Conservation (phyloP, 164 flowering plant species). For the Echeveria elegans region DNA sequence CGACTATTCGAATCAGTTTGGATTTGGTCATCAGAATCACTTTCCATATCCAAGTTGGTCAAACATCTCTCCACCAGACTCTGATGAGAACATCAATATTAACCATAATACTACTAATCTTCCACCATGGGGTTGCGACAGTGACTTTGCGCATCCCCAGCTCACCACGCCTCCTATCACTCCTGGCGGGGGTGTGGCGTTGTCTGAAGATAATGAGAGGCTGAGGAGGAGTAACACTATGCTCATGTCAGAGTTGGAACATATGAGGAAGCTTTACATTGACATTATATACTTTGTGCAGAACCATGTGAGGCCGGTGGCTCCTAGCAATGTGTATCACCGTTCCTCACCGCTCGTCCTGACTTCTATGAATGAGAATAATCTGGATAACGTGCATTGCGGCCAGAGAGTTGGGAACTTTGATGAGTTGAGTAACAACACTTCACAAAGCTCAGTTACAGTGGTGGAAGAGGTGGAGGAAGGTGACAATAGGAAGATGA, state of each 20-base stretch:
- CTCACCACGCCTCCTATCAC: constrained; percentile 19
- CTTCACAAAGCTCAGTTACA: constrained; percentile 37
- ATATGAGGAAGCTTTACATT: constrained; percentile 88
- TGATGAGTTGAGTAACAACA: constrained; percentile 16
- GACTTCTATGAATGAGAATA: neutral
- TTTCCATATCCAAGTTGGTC: constrained; percentile 31
- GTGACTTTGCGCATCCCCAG: constrained; percentile 34
- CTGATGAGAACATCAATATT: constrained; percentile 34
- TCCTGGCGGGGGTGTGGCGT: constrained; percentile 30
- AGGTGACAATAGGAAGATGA: constrained; percentile 22
- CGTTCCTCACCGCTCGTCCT: constrained; percentile 32
- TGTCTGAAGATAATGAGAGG: constrained; percentile 81
- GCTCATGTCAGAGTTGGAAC: constrained; percentile 80
- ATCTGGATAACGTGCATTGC: neutral
- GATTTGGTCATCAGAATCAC: constrained; percentile 21
- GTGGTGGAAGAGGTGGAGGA: constrained; percentile 29
- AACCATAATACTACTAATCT: neutral
- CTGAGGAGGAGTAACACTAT: constrained; percentile 72
- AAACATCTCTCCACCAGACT: constrained; percentile 58
- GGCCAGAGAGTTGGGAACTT: neutral
- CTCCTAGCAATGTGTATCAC: constrained; percentile 40
- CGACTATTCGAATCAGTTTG: constrained; percentile 26
- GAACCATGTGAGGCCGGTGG: constrained; percentile 83
- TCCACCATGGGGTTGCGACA: constrained; percentile 25
- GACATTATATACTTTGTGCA: constrained; percentile 93